Evolutionary conservation across 2,329 filamentous ascomycete genomes (phyloP), one percentile per base, ranked within the genome.

Genomic region (Didymella lethalis): DNA sequence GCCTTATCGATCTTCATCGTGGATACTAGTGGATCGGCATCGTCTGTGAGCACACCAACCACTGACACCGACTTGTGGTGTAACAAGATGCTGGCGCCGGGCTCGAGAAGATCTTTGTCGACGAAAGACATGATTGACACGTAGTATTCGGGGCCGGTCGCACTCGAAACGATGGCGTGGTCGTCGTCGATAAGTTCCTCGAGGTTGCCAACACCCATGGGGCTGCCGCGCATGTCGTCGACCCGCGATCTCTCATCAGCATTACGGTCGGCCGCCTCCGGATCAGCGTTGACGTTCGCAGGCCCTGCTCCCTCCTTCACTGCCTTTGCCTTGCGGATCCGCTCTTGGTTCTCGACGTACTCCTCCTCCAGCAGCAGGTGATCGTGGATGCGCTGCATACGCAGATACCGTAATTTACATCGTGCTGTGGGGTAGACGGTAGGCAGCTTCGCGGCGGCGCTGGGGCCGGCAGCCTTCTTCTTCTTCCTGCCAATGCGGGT

Each of bases 101-200:
- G 95, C 80, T 99, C 95, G 43, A 99, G 85, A 4, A 99, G 87
- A 74, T 99, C 95, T 81, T 99, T 99, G 84, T 99, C 95, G 66
- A 99, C 95, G 73, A 99, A 99, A 54, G 94, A 97, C 95, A 98
- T 98, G 85, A 99, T 99, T 69, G 93, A 97, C 67, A 99, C 95
- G 78, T 98, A 99, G 85, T 97, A 99, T 79, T 99, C 95, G 1
- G 95, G 95, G 0, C 95, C 95, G 7, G 95, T 98, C 0, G 95
- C 96, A 77, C 93, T 97, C 18, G 93, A 97, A 34, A 99, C 95
- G 74, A 99, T 99, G 63, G 95, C 95, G 74, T 99, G 95, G 81
- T 99, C 95, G 77, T 99, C 95, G 74, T 99, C 95, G 75, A 99
- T 99, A 83, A 99, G 90, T 83, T 99, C 95, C 80, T 99, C 95